A percentile compares a stretch with the other conserved stretches of the same genome.
phyloP scores from a whole-genome alignment of 371 early-diverging fungal genomes.

The Phascolomyces articulosus region DNA sequence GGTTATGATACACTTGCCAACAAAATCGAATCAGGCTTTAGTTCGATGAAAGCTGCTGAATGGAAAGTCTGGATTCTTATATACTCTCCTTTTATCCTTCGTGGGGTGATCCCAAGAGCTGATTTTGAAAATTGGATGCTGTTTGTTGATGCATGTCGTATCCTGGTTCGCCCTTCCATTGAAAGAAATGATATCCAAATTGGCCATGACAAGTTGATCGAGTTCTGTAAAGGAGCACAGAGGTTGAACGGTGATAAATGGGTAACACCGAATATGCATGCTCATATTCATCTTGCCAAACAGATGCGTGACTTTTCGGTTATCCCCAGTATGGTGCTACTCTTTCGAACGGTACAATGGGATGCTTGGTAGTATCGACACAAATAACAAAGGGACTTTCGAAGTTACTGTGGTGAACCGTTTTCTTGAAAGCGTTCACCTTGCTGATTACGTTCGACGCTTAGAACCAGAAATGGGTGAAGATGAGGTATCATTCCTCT shows the following conservation, averaged over 20 bases:
- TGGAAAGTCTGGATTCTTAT: constrained; percentile 5
- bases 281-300: neutral
- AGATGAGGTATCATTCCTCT: too few species aligned
- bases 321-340: too few species aligned
- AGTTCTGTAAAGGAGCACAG: neutral
- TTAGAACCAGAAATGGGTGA: too few species aligned
- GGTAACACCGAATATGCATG: constrained; percentile 5
- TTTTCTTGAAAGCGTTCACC: too few species aligned
- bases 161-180: neutral
- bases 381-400: constrained; percentile 1
- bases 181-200: neutral
- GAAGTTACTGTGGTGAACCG: too few species aligned
- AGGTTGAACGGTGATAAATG: too few species aligned
- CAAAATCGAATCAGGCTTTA: neutral
- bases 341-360: constrained; percentile 14
- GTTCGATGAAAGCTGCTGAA: constrained; percentile 3
- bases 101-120: too few species aligned
- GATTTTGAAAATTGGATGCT: constrained; percentile 5
- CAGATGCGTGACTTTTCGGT: constrained; percentile 1
- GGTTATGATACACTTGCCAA: too few species aligned
- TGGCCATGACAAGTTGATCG: neutral
- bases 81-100: constrained; percentile 3
- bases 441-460: too few species aligned
- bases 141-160: constrained; percentile 9
- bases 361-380: neutral